Evolutionary conservation across 257 asterid species (phyloP).

Genomic region (Anisodus acutangulus): DNA sequence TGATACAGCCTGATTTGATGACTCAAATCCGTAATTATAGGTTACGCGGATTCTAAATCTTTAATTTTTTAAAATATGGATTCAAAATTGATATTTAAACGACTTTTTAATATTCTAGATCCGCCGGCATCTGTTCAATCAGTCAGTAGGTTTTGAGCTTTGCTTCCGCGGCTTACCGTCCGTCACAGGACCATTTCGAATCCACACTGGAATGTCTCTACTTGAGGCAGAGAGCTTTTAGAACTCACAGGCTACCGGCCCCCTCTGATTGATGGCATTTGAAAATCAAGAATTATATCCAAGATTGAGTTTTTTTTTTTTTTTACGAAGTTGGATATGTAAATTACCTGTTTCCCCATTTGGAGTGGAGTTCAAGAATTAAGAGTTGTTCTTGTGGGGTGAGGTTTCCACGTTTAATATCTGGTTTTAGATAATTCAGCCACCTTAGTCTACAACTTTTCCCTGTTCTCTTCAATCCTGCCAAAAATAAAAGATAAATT

Average conservation of each 20-base stretch:
- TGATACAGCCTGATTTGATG: background rate
- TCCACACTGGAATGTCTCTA: no score
- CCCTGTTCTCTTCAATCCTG: conserved; percentile 88
- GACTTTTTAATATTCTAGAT: no score
- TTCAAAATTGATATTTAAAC: no score
- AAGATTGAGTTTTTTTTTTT: background rate
- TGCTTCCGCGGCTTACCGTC: no score
- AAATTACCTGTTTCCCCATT: conserved; percentile 77
- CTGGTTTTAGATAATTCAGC: conserved; percentile 88
- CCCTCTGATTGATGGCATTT: background rate
- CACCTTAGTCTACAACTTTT: conserved; percentile 90
- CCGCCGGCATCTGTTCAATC: no score
- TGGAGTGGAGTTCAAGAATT: conserved; percentile 88
- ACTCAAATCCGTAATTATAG: background rate
- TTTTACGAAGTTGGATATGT: background rate
- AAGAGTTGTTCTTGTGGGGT: conserved; percentile 75
- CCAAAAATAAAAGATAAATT: background rate
- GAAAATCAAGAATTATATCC: background rate
- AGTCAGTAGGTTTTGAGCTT: no score
- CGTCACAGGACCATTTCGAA: no score
- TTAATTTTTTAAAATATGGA: no score
- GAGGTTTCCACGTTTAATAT: conserved; percentile 76
- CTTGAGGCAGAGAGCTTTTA: no score
- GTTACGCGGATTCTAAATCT: background rate
- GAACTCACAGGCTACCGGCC: no score